Conservation (phyloP, 441 rosid species). For the Erodium texanum region DNA sequence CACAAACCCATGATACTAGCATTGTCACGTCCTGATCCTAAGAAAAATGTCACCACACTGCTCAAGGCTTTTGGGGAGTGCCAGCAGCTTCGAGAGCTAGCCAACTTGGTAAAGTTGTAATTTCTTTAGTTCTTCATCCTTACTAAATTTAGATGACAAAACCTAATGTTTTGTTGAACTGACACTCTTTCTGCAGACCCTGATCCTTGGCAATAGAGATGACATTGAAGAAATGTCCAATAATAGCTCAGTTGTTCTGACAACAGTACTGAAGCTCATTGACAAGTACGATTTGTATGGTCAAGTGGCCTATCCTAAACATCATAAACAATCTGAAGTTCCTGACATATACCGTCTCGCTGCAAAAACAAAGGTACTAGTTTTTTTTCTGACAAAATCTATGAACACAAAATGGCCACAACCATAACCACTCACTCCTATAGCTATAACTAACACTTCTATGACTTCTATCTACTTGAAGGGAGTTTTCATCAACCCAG, state of each 20-base stretch:
- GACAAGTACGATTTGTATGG: conserved; percentile 64
- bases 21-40: conserved; percentile 86
- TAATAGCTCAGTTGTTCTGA: conserved; percentile 49
- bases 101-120: conserved; percentile 54
- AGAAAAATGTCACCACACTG: conserved; percentile 83
- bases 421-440: conserved; percentile 11
- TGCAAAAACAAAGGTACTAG: conserved; percentile 56
- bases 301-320: conserved; percentile 71
- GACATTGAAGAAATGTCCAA: conserved; percentile 63
- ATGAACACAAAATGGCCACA: not conserved
- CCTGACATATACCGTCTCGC: conserved; percentile 68
- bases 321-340: conserved; percentile 66
- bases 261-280: conserved; percentile 55
- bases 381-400: not conserved
- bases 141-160: not conserved
- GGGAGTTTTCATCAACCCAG: conserved; percentile 76
- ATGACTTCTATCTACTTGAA: conserved; percentile 28
- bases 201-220: conserved; percentile 66
- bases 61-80: conserved; percentile 92
- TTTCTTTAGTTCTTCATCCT: conserved; percentile 7
- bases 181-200: conserved; percentile 32
- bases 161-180: conserved; percentile 7
- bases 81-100: conserved; percentile 73
- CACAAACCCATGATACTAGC: conserved; percentile 91
- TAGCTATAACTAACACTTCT: conserved; percentile 23